Evolutionary conservation across 345 rosid species (phyloP), one percentile per base, ranked within the genome.

Genomic region (Populus alba): DNA sequence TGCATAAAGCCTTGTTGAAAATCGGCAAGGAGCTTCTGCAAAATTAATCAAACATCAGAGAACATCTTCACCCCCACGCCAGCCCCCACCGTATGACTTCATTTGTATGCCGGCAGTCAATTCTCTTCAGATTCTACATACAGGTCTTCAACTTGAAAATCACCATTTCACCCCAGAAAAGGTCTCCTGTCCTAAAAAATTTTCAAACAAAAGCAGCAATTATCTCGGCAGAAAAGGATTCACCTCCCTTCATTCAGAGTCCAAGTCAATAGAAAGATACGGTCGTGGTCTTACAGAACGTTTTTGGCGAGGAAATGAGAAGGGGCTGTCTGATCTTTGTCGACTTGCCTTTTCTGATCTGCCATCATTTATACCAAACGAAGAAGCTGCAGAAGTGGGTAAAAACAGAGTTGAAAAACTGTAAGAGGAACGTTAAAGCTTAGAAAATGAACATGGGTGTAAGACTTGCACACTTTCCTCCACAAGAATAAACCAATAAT

Each of bases 231-330:
- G 27, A 73, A 29, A 77, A 72, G 29, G 74, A 29, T 67, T 72
- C 71, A 43, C 81, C 78, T 83, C 75, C 81, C 81, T 70, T 86
- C 83, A 94, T 72, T 92, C 96, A 6, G 98, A 83, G 78, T 92
- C 97, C 10, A 92, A 89, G 84, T 89, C 92, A 73, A 92, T 94
- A 65, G 98, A 92, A 75, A 94, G 89, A 84, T 82, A 89, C 78
- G 88, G 70, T 75, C 97, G 89, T 12, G 84, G 95, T 83, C 95
- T 89, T 51, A 90, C 97, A 65, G 98, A 89, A 73, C 99, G 98
- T 85, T 94, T 94, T 86, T 88, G 92, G 23, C 92, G 94, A 55
- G 95, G 97, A 83, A 92, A 88, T 75, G 89, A 83, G 87, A 91
- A 90, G 27, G 92, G 91, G 63, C 90, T 85, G 41, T 90, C 94